Conservation (phyloP, 768 basidiomycete genomes). For the Suillus subluteus region DNA sequence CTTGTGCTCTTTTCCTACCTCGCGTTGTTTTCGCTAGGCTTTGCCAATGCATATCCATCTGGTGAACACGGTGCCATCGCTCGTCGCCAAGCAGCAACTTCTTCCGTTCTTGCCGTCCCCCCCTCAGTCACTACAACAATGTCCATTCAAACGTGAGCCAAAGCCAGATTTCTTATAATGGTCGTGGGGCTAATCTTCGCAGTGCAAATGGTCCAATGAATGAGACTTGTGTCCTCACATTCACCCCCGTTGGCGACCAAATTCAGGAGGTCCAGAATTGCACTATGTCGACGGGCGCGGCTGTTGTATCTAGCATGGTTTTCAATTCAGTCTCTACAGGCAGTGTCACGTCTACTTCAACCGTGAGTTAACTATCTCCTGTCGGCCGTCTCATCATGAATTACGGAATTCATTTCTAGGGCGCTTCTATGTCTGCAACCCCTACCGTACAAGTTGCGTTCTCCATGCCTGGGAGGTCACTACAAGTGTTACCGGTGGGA, state of each 20-base stretch:
- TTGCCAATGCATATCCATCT: conserved; percentile 34
- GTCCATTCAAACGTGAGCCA: conserved; percentile 46
- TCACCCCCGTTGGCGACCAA: conserved; percentile 57
- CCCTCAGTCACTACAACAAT: conserved; percentile 40
- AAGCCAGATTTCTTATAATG: too few species aligned
- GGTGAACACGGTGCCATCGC: conserved; percentile 11
- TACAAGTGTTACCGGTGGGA: conserved; percentile 81
- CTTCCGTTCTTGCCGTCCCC: conserved; percentile 28
- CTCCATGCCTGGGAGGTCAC: conserved; percentile 68
- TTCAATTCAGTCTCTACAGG: conserved; percentile 19
- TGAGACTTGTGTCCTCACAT: conserved; percentile 60
- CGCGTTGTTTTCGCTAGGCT: conserved; percentile 24
- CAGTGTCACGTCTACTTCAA: conserved; percentile 25
- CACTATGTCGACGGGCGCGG: conserved; percentile 38
- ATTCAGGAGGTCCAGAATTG: conserved; percentile 59
- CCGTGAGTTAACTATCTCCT: conserved; percentile 19
- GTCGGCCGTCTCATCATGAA: not conserved
- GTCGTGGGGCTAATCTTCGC: not conserved
- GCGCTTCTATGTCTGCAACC: conserved; percentile 37
- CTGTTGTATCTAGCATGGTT: conserved; percentile 18
- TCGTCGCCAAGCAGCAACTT: conserved; percentile 26
- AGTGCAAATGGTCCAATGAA: conserved; percentile 55
- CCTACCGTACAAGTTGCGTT: conserved; percentile 45
- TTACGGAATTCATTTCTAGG: conserved; percentile 15
- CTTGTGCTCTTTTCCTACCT: conserved; percentile 28